These are phyloP conservation scores for Talaromyces ruber DNA, from an alignment of 495 filamentous ascomycete species.

Conservation along the genomic window DNA sequence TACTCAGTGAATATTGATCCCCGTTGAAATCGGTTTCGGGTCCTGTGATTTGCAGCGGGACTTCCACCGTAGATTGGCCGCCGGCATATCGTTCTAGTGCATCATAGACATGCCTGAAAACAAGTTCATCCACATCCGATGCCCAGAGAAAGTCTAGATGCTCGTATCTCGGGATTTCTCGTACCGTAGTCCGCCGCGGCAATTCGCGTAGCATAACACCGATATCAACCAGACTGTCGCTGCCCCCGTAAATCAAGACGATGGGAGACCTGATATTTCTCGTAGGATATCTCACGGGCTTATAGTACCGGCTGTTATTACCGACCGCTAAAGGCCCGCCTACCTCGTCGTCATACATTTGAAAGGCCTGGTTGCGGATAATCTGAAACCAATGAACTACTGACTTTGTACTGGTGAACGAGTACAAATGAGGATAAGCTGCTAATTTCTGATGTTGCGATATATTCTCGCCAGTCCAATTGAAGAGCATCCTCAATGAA, in stretches of 20 bases:
- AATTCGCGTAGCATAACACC: slow-evolving; percentile 82
- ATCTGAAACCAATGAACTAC: slow-evolving; percentile 99
- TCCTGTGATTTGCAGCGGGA: not conserved
- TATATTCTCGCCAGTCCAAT: slow-evolving; percentile 85
- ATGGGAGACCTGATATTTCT: slow-evolving; percentile 95
- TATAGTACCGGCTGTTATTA: slow-evolving; percentile 59
- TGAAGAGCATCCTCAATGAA: slow-evolving; percentile 73
- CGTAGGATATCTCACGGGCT: slow-evolving; percentile 92
- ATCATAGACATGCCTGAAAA: slow-evolving; percentile 85
- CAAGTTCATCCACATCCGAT: slow-evolving; percentile 67
- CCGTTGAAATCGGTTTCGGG: not conserved
- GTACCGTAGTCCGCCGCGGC: slow-evolving; percentile 73
- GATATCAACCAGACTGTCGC: slow-evolving; percentile 93
- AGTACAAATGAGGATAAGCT: slow-evolving; percentile 94
- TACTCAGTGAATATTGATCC: not conserved
- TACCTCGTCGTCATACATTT: slow-evolving; percentile 97
- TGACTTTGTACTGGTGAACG: slow-evolving; percentile 89
- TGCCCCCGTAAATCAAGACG: slow-evolving; percentile 86
- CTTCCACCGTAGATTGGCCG: slow-evolving; percentile 1
- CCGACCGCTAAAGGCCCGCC: slow-evolving; percentile 52
- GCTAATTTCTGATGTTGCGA: slow-evolving; percentile 83
- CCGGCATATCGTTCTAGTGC: slow-evolving; percentile 59
- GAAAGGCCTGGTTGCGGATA: slow-evolving; percentile 87
- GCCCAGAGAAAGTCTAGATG: slow-evolving; percentile 99
- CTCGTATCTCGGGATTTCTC: slow-evolving; percentile 81